These are phyloP conservation scores for Blakeslea trispora DNA, from an alignment of 371 early-diverging fungal species.

Conservation along the genomic window DNA sequence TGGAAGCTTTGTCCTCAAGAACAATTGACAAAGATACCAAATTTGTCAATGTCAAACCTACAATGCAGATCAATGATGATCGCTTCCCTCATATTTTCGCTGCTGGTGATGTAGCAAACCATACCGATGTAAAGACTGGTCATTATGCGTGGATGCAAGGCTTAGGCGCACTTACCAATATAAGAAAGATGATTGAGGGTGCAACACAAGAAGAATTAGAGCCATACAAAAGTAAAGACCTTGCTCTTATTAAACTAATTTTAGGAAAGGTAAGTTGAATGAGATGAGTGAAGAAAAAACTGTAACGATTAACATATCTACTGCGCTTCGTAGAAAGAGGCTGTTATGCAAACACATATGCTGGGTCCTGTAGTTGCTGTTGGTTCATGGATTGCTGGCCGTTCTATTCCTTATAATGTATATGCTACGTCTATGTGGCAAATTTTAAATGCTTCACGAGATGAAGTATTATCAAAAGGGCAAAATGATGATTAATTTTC, in stretches of 20 bases:
- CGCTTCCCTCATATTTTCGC: constrained; percentile 67
- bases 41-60: constrained; percentile 57
- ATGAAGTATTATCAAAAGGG: constrained; percentile 16
- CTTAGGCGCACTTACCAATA: constrained; percentile 31
- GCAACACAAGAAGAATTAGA: constrained; percentile 28
- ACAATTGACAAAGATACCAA: constrained; percentile 48
- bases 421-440: constrained; percentile 34
- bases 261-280: constrained; percentile 33
- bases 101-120: constrained; percentile 62
- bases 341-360: constrained; percentile 41
- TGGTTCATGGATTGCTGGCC: constrained; percentile 45
- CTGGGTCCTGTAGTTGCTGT: constrained; percentile 37
- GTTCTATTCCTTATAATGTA: constrained; percentile 36
- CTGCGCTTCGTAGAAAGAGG: constrained; percentile 32
- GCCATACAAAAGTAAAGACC: constrained; percentile 42
- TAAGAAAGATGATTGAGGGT: constrained; percentile 32
- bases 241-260: constrained; percentile 38
- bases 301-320: neutral
- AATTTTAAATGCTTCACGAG: constrained; percentile 23
- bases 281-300: neutral
- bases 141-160: constrained; percentile 53
- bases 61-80: constrained; percentile 67
- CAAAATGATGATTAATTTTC: constrained; percentile 1
- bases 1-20: constrained; percentile 44
- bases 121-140: constrained; percentile 54